phyloP scores from a whole-genome alignment of 169 alveolate genomes.

The Plasmodium cynomolgi region DNA sequence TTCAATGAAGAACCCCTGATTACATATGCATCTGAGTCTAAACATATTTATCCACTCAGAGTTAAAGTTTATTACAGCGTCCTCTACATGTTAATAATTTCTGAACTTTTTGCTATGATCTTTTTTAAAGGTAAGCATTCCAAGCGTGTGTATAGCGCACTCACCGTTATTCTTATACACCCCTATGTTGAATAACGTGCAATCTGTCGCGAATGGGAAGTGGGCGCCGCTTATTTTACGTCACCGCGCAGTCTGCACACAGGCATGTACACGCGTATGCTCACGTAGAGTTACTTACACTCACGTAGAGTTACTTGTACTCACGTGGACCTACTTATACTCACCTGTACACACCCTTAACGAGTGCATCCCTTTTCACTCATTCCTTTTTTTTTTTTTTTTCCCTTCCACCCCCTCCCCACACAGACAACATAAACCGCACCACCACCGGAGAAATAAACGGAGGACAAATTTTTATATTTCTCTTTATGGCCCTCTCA shows the following conservation, averaged over 20 bases:
- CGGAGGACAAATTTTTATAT: conserved; percentile 12
- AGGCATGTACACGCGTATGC: not conserved
- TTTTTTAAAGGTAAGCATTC: conserved; percentile 48
- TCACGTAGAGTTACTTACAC: too few species aligned
- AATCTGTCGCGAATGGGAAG: not conserved
- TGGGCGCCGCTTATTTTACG: not conserved
- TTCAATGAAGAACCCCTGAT: conserved; percentile 70
- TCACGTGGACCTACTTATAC: not conserved
- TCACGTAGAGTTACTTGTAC: too few species aligned
- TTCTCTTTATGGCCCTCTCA: conserved; percentile 27
- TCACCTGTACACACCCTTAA: not conserved
- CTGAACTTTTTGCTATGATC: conserved; percentile 14
- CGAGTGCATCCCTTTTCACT: not conserved
- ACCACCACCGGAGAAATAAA: conserved; percentile 64
- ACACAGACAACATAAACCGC: conserved; percentile 45
- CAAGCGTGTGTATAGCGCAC: not conserved
- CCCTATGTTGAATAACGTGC: not conserved
- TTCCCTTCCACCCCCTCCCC: not conserved
- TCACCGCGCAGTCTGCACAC: not conserved
- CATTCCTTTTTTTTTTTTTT: not conserved
- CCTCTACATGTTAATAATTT: conserved; percentile 21
- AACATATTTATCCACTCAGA: conserved; percentile 44
- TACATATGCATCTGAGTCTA: conserved; percentile 66
- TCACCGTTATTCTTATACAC: not conserved
- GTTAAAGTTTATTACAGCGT: conserved; percentile 27